Base-by-base conservation (phyloP, 305 asterid genomes). In the Plantago rigida region DNA sequence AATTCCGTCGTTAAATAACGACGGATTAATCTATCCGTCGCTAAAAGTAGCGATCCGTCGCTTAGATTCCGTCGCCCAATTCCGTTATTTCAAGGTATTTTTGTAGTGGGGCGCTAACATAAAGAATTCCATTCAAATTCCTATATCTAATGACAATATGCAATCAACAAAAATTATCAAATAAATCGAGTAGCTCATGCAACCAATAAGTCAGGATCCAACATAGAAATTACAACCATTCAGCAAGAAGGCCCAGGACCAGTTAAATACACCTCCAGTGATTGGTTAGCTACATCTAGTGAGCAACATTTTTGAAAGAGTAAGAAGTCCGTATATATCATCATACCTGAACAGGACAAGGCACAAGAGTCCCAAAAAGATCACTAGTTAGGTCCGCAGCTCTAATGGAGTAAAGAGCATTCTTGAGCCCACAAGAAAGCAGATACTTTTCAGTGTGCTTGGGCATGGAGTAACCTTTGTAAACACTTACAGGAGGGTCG, bases 401-500 rank as follows among this genome's bases (percentile, higher is more conserved):
- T 73, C 83, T 89, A 50, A 92, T 71, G 62, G 92, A 76, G 73
- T 85, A 92, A 52, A 89, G 89, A 66, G 97, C 89, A 72, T 92
- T 84, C 79, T 83, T 82, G 73, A 89, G 91, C 70, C 97, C 96
- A 72, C 85, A 69, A 36, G 96, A 79, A 52, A 77, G 75, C 13
- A 92, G 95, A 73, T 89, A 81, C 70, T 85, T 82, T 71, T 89
- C 91, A 3, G 99, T 83, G 67, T 87, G 91, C 80, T 89, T 85
- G 44, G 89, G 87, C 89, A 92, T 79, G 65, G 86, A 71, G 63
- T 87, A 69, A 45, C 97, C 95, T 78, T 92, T 92, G 64, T 78
- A 89, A 51, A 85, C 97, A 62, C 97, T 89, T 47, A 85, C 97
- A 42, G 99, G 95, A 70, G 92, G 97, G 64, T 92, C 95, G 31